Base-by-base conservation (phyloP, 495 filamentous ascomycete species). In the Hapsidospora chrysogenum region DNA sequence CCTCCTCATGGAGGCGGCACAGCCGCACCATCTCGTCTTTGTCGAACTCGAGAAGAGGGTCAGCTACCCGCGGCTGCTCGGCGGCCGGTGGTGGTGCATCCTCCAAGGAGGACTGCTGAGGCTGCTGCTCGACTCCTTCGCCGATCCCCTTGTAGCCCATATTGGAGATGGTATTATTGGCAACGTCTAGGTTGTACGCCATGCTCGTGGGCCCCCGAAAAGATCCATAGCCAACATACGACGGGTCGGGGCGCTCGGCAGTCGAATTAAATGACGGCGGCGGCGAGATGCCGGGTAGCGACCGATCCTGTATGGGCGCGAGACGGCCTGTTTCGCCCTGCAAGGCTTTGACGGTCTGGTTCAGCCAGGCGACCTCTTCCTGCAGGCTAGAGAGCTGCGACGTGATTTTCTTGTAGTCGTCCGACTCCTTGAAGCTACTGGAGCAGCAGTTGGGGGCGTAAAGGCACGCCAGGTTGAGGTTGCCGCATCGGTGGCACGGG, bases 381-480 rank as follows among this genome's bases (percentile, higher is more conserved):
- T 92, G 84, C n/a, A 94, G 64, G 3, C 66, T 63, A 10, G 57
- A 59, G 29, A 94, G 74, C 41, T 86, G 74, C 26, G 66, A 67
- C 38, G 70, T 65, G 78, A 94, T 80, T 20, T 74, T 67, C 43
- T 71, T 75, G 60, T 78, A 93, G 46, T 94, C 85, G 58, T 84
- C 77, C 33, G 81, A 84, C 41, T 94, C 85, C 51, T 81, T 85
- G 64, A 94, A 81, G 47, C 67, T 76, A 51, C 53, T 65, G 36
- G 66, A 44, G 54, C 84, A 92, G 64, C 85, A 92, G 52, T 93
- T 94, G 3, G 85, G 82, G 18, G 85, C 76, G 68, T 94, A 94
- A 41, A 87, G 65, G 49, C 85, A 92, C 43, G 77, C 72, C 30
- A 89, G 68, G 30, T 64, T 69, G 43, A 87, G 72, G 40, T 86